Percentiles rank a stretch among this genome's conserved stretches.
phyloP scores from a whole-genome alignment of 1,139 yeast species.

The Blastobotrys persicus region DNA sequence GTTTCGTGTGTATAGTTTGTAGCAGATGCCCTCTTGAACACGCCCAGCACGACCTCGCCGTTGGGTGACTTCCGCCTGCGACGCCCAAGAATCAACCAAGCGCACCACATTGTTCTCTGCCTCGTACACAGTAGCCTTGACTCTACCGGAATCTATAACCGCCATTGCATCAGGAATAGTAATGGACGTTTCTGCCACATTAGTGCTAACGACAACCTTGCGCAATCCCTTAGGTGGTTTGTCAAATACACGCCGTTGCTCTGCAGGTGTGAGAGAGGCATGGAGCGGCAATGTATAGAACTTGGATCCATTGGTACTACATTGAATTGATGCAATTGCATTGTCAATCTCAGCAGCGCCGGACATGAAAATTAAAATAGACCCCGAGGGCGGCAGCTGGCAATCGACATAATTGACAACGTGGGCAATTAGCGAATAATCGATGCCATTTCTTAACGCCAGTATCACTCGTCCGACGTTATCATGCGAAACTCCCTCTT shows the following conservation, averaged over 20 bases:
- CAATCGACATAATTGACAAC: conserved; percentile 54
- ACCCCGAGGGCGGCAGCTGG: conserved; percentile 56
- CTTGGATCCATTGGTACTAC: conserved; percentile 22
- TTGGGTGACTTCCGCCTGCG: conserved; percentile 87
- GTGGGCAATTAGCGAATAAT: conserved; percentile 65
- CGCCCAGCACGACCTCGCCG: conserved; percentile 99
- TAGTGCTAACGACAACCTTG: conserved; percentile 87
- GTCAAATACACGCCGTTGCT: conserved; percentile 72
- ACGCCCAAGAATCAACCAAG: conserved; percentile 80
- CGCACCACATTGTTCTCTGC: conserved; percentile 63
- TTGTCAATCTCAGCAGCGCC: conserved; percentile 85
- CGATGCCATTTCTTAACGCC: conserved; percentile 47
- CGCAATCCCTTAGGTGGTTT: conserved; percentile 52
- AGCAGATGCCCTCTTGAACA: conserved; percentile 78
- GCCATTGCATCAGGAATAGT: conserved; percentile 94
- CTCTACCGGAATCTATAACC: conserved; percentile 85
- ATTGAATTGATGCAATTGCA: conserved; percentile 43
- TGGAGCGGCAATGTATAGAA: conserved; percentile 67
- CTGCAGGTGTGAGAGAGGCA: conserved; percentile 80
- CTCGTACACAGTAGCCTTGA: conserved; percentile 74
- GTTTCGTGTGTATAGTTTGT: conserved; percentile 68
- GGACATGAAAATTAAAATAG: conserved; percentile 81
- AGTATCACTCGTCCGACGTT: conserved; percentile 38
- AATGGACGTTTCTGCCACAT: conserved; percentile 78
- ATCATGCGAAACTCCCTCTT: conserved; percentile 24